Percentiles rank a stretch among this genome's conserved stretches.
phyloP scores from a whole-genome alignment of 306 rosid species.

The Lathyrus aphaca region DNA sequence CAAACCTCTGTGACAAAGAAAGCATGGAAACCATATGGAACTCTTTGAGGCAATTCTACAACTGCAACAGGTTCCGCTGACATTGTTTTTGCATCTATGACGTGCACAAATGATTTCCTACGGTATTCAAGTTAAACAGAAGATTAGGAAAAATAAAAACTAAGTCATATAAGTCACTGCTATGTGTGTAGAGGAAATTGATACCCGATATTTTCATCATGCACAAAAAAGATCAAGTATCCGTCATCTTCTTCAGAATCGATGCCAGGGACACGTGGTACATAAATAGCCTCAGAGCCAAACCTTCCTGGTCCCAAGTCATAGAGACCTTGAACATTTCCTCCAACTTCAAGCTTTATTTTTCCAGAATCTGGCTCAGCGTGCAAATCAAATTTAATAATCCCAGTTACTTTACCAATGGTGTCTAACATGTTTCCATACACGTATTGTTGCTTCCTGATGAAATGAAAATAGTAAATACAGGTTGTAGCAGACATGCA shows the following conservation, averaged over 20 bases:
- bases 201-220: constrained; percentile 82
- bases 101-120: constrained; percentile 80
- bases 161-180: background rate
- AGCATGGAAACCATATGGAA: constrained; percentile 95
- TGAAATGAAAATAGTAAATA: constrained; percentile 19
- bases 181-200: constrained; percentile 20
- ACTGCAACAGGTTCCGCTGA: constrained; percentile 87
- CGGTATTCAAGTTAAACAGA: constrained; percentile 19
- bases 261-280: constrained; percentile 69
- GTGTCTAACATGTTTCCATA: constrained; percentile 77
- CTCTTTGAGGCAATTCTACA: constrained; percentile 81
- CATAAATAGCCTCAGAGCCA: constrained; percentile 91
- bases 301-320: constrained; percentile 87
- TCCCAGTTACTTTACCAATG: constrained; percentile 73
- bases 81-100: constrained; percentile 89
- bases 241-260: constrained; percentile 94
- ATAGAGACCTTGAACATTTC: constrained; percentile 74
- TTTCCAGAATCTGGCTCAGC: constrained; percentile 68
- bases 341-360: constrained; percentile 80
- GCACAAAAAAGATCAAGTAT: constrained; percentile 78
- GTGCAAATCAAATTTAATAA: constrained; percentile 85
- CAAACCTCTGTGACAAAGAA: constrained; percentile 89
- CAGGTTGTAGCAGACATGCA: background rate
- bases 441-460: constrained; percentile 80
- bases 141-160: too few species aligned